These are phyloP conservation scores for Pyrenochaeta sp. DNA, from an alignment of 2,329 filamentous ascomycete species.

Conservation along the genomic window DNA sequence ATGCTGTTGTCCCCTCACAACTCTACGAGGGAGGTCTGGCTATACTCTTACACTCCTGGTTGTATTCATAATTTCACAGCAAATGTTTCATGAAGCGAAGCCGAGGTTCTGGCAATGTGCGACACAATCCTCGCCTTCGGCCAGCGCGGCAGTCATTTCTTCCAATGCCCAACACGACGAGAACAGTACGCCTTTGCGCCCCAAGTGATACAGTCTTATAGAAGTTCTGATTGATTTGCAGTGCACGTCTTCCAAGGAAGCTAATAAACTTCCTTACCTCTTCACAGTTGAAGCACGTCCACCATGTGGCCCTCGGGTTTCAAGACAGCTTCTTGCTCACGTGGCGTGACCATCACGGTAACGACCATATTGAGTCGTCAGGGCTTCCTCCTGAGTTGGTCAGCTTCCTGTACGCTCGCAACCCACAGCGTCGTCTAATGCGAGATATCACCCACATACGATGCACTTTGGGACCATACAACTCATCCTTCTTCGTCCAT, in stretches of 20 bases:
- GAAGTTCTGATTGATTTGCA: slow-evolving; percentile 9
- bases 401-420: slow-evolving; percentile 34
- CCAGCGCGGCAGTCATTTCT: slow-evolving; percentile 46
- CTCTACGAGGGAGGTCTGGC: slow-evolving; percentile 4
- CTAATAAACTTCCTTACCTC: slow-evolving; percentile 34
- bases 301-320: slow-evolving; percentile 45
- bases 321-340: slow-evolving; percentile 45
- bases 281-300: slow-evolving; percentile 29
- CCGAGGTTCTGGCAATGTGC: slow-evolving; percentile 30
- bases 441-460: slow-evolving; percentile 39
- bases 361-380: slow-evolving; percentile 35
- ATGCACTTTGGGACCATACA: slow-evolving; percentile 43
- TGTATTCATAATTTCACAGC: slow-evolving; percentile 2
- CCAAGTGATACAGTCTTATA: too few relatives aligned
- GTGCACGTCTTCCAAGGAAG: slow-evolving; percentile 39
- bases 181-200: slow-evolving; percentile 32
- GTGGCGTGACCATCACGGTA: slow-evolving; percentile 37
- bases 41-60: neutral
- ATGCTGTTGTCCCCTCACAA: neutral
- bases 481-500: slow-evolving; percentile 42
- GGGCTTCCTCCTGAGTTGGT: slow-evolving; percentile 36
- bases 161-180: slow-evolving; percentile 38
- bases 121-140: slow-evolving; percentile 45
- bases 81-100: slow-evolving; percentile 9
- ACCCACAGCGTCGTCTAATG: slow-evolving; percentile 8